Evolutionary conservation across 225 moss, liverwort and hornwort species (phyloP), one percentile per base, ranked within the genome.

Genomic region (Straminergon stramineum): DNA sequence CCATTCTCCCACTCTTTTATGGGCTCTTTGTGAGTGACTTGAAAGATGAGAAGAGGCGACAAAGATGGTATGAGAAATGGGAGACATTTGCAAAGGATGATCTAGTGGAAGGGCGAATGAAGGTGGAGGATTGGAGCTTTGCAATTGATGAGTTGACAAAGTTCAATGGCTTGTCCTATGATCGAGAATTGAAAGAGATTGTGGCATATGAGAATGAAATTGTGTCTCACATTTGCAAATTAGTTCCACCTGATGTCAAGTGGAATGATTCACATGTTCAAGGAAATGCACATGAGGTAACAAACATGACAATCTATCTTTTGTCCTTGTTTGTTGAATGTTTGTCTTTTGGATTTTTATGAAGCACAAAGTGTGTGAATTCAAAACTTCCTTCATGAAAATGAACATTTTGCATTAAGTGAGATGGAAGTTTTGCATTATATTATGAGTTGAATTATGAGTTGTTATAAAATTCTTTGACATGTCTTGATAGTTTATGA

Each of bases 331-430:
- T 65, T 68, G 17, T 45, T 75, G 18, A 26, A 6, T 10, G 45
- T 34, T 52, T 52, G 18, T 31, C 11, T 20, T 15, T 31, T 75
- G 18, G 2, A 71, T 15, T 15, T 71, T 71, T 24, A 71, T 41
- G 27, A 26, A 27, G 26, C 5, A n/a, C 9, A 2, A 15, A 15
- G 15, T 41, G 41, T 4, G 24, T 15, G 14, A 20, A 20, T 0
- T 26, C 5, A 0, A 43, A 68, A 4, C 5, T 6, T 43, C 27
- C 9, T 41, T 73, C 6, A 16, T 43, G 15, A 9, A 23, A 16
- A 0, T 8, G 3, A 13, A 7, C 8, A 7, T 21, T 7, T 13
- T 0, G n/a, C n/a, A n/a, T 1, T 11, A 19, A 70, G 13, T 70
- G 11, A 12, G 69, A 69, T 22, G 22, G 37, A 69, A n/a, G n/a